phyloP scores from a whole-genome alignment of 352 stramenopile species.

The Phytophthora constricta region DNA sequence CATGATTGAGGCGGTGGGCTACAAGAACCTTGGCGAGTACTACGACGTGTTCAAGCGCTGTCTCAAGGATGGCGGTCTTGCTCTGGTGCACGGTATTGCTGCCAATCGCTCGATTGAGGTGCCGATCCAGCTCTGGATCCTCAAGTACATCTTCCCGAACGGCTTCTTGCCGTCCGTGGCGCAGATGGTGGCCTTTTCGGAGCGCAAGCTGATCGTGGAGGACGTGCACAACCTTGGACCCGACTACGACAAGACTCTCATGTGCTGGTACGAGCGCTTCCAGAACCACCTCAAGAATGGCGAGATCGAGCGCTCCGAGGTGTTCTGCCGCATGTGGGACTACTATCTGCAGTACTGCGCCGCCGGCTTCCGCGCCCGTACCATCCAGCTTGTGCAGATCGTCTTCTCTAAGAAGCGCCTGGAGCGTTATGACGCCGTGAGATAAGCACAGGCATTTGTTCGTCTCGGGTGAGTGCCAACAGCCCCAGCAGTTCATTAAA shows the following conservation, averaged over 20 bases:
- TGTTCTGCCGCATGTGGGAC: slow-evolving; percentile 91
- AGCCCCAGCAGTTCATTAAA: slow-evolving; percentile 27
- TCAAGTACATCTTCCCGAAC: slow-evolving; percentile 93
- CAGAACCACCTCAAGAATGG: slow-evolving; percentile 80
- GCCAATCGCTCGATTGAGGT: slow-evolving; percentile 88
- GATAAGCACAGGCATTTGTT: slow-evolving; percentile 49
- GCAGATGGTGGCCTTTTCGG: slow-evolving; percentile 77
- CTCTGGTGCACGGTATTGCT: slow-evolving; percentile 85
- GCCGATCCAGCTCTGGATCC: slow-evolving; percentile 86
- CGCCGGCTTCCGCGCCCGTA: slow-evolving; percentile 88
- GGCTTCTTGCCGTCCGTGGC: slow-evolving; percentile 83
- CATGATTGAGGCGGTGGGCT: slow-evolving; percentile 91
- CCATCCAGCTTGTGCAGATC: slow-evolving; percentile 84
- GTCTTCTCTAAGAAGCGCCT: slow-evolving; percentile 87
- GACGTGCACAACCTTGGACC: slow-evolving; percentile 87
- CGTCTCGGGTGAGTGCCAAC: background rate
- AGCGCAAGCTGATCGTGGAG: slow-evolving; percentile 84
- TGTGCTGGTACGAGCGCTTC: slow-evolving; percentile 90
- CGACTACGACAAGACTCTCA: slow-evolving; percentile 92
- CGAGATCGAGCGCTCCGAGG: slow-evolving; percentile 77
- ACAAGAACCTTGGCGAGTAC: slow-evolving; percentile 90
- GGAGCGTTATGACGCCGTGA: slow-evolving; percentile 82
- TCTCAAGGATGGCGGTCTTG: slow-evolving; percentile 79
- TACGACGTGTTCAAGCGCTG: slow-evolving; percentile 84
- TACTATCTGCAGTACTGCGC: slow-evolving; percentile 92